Evolutionary conservation across 331 rosid genomes (phyloP).

Genomic region (Dryas integrifolia): DNA sequence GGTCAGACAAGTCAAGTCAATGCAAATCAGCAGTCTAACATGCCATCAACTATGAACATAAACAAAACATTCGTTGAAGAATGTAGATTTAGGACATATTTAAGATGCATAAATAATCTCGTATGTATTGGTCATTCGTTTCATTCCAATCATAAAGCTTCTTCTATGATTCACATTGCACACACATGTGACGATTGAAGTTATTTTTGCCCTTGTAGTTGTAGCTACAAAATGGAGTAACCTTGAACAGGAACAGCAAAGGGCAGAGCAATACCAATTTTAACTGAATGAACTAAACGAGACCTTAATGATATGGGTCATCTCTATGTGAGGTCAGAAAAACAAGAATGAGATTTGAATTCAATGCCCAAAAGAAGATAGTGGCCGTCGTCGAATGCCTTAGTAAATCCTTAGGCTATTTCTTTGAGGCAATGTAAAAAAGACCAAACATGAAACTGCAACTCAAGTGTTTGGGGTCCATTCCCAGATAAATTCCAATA

Average conservation of each 20-base stretch:
- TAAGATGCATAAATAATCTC: conserved; percentile 6
- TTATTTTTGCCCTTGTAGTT: background rate
- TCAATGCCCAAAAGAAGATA: no score
- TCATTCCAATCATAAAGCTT: background rate
- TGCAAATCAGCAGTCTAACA: background rate
- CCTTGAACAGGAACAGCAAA: background rate
- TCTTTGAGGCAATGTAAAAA: no score
- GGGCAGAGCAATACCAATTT: background rate
- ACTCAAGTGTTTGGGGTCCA: no score
- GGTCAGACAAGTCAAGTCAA: conserved; percentile 8
- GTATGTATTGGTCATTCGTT: background rate
- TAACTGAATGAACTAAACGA: background rate
- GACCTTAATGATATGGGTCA: no score
- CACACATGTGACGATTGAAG: background rate
- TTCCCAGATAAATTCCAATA: background rate
- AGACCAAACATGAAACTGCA: no score
- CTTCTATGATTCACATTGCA: background rate
- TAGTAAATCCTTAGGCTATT: no score
- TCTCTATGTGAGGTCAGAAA: no score
- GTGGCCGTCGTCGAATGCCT: no score
- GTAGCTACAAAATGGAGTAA: no score
- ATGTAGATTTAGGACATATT: no score
- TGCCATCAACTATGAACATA: background rate
- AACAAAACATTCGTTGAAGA: background rate
- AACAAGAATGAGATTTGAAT: no score